Evolutionary conservation across 2,329 filamentous ascomycete genomes (phyloP).

Genomic region (Calonectria ilicicola): DNA sequence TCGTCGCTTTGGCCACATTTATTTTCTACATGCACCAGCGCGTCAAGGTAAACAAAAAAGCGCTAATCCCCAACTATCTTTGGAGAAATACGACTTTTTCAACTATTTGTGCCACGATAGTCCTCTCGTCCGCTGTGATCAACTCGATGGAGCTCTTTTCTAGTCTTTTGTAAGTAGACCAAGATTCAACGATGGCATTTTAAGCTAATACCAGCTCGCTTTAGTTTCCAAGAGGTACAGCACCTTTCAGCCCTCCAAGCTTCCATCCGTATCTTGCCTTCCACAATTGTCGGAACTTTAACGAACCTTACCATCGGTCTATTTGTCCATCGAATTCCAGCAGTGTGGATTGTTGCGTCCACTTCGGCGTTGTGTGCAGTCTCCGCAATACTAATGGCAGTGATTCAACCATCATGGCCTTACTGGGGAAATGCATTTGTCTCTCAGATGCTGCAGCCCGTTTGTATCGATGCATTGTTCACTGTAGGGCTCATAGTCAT

Average conservation of each 20-base stretch:
- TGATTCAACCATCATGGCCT: conserved; percentile 58
- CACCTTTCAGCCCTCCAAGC: conserved; percentile 56
- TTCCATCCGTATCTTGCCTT: conserved; percentile 59
- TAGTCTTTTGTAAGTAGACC: conserved; percentile 57
- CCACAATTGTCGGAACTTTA: conserved; percentile 55
- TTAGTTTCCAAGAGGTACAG: conserved; percentile 63
- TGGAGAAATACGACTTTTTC: conserved; percentile 69
- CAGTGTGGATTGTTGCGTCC: conserved; percentile 52
- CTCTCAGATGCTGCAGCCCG: conserved; percentile 55
- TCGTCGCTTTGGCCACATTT: conserved; percentile 61
- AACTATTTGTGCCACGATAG: conserved; percentile 63
- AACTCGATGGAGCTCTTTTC: conserved; percentile 58
- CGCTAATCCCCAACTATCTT: conserved; percentile 70
- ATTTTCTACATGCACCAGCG: conserved; percentile 66
- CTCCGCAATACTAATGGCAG: conserved; percentile 66
- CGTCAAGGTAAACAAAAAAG: conserved; percentile 58
- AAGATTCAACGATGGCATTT: background rate
- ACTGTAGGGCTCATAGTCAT: conserved; percentile 68
- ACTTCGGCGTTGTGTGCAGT: conserved; percentile 56
- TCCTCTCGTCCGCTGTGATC: conserved; percentile 59
- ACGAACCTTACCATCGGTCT: conserved; percentile 58
- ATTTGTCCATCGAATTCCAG: conserved; percentile 56
- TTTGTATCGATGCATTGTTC: conserved; percentile 58
- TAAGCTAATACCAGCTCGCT: background rate
- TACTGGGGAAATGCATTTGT: conserved; percentile 65